Evolutionary conservation across 495 filamentous ascomycete genomes (phyloP).

Genomic region (Neurospora intermedia): DNA sequence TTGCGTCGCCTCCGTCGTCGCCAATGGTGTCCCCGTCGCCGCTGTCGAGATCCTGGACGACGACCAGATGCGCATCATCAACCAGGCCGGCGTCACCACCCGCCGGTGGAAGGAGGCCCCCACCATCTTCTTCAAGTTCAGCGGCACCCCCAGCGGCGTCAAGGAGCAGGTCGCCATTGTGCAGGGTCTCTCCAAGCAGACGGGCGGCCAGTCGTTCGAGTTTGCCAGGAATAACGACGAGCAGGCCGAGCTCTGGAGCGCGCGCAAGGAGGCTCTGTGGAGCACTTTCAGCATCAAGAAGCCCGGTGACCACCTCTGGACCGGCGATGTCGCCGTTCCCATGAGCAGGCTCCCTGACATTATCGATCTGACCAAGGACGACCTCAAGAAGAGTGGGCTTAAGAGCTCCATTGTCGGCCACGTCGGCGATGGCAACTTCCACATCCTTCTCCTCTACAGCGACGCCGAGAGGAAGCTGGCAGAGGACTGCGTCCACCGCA

Average conservation of each 20-base stretch:
- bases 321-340: conserved; percentile 74
- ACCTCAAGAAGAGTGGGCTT: conserved; percentile 55
- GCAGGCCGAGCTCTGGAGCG: conserved; percentile 72
- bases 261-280: conserved; percentile 82
- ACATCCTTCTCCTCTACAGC: conserved; percentile 66
- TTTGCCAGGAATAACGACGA: conserved; percentile 64
- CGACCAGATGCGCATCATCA: conserved; percentile 89
- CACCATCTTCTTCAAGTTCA: conserved; percentile 93
- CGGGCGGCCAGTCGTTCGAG: conserved; percentile 60
- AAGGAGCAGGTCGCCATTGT: conserved; percentile 77
- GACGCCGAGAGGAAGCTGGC: conserved; percentile 51
- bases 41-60: conserved; percentile 91
- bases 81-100: conserved; percentile 60
- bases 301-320: conserved; percentile 63
- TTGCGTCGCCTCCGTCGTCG: conserved; percentile 69
- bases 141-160: conserved; percentile 60
- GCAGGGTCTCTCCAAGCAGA: conserved; percentile 48
- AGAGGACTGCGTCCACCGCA: conserved; percentile 64
- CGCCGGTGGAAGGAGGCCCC: conserved; percentile 67
- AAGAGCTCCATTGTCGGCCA: conserved; percentile 69
- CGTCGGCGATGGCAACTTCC: conserved; percentile 79
- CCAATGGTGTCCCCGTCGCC: conserved; percentile 70
- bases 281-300: conserved; percentile 47
- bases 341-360: conserved; percentile 62
- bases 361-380: conserved; percentile 67